Evolutionary conservation across 805 yeast genomes (phyloP), one percentile per base, ranked within the genome.

Genomic region (Lipomyces oligophaga): DNA sequence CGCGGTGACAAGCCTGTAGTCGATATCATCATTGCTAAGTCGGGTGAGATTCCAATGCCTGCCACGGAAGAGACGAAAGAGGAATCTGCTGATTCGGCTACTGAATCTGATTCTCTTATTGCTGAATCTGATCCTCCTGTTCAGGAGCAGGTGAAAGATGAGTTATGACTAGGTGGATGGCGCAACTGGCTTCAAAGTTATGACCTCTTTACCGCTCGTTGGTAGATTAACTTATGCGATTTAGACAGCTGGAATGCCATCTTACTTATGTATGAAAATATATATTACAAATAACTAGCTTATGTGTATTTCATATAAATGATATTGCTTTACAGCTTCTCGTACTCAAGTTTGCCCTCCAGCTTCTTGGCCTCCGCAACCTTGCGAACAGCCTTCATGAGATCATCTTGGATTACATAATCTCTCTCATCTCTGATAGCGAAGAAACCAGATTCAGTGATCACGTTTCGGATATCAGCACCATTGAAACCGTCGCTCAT

Each of bases 401-500:
- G 66, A 72, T 93, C 99, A 60, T 84, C 81, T 66, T 93, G 98
- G 43, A 86, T 66, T 60, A 93, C 87, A 69, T 86, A 87, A 66
- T 90, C 97, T 62, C 98, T 81, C 65, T 93, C 98, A 63, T 93
- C 97, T 70, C 98, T 80, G 60, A 93, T 93, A 43, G 98, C 97
- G 60, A 89, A 87, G 71, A 93, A 93, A 2, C 98, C 98, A 22
- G 97, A 96, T 71, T 90, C 98, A n/a, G 98, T 90, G 27, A 89
- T 77, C 49, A 93, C 96, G 65, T 90, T 90, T 67, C 98, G 81
- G 60, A 90, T 83, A 75, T 90, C 98, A 4, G 97, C 97, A 72
- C 98, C 98, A 68, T 90, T 90, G 71, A 93, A 93, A 1, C 97
- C 97, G 69, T 90, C 98, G 67, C 95, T 84, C 97, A 93, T 93